phyloP scores from a whole-genome alignment of 1,284 basidiomycete species.

The Xanthoconium separans region DNA sequence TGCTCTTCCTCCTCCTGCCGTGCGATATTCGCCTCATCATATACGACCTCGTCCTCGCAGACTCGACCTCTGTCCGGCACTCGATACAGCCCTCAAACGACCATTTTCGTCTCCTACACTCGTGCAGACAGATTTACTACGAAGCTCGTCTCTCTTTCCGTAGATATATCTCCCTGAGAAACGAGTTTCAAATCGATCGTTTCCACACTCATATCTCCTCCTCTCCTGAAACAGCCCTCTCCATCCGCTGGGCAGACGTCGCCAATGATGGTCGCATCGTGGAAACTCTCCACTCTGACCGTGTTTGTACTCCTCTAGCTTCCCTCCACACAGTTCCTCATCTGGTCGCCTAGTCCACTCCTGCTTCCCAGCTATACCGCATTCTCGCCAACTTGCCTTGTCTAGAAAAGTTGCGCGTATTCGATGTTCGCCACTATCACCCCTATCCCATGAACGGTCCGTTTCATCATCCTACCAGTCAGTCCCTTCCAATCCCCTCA shows the following conservation, averaged over 20 bases:
- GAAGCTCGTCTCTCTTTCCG: conserved; percentile 33
- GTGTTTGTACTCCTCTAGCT: conserved; percentile 17
- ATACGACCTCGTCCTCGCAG: conserved; percentile 33
- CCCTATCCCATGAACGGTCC: conserved; percentile 19
- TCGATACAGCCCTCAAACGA: conserved; percentile 36
- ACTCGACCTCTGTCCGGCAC: conserved; percentile 23
- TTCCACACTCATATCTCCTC: conserved; percentile 28
- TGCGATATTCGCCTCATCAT: conserved; percentile 38
- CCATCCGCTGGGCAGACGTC: conserved; percentile 38
- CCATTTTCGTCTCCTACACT: conserved; percentile 33
- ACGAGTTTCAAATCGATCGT: conserved; percentile 39
- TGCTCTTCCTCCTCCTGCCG: conserved; percentile 27
- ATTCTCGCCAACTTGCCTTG: conserved; percentile 34
- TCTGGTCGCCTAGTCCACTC: conserved; percentile 4
- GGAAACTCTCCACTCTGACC: conserved; percentile 13
- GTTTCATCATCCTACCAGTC: not conserved
- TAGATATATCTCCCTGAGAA: conserved; percentile 38
- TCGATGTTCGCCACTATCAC: conserved; percentile 30
- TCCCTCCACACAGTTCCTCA: conserved; percentile 2
- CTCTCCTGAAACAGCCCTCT: conserved; percentile 17
- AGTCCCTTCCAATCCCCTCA: not conserved
- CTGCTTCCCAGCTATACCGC: conserved; percentile 37
- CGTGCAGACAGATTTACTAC: conserved; percentile 32
- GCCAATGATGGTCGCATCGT: conserved; percentile 42
- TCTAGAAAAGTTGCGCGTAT: conserved; percentile 38